These are phyloP conservation scores for Penicillium sp. DNA, from an alignment of 2,329 filamentous ascomycete species.

Conservation along the genomic window DNA sequence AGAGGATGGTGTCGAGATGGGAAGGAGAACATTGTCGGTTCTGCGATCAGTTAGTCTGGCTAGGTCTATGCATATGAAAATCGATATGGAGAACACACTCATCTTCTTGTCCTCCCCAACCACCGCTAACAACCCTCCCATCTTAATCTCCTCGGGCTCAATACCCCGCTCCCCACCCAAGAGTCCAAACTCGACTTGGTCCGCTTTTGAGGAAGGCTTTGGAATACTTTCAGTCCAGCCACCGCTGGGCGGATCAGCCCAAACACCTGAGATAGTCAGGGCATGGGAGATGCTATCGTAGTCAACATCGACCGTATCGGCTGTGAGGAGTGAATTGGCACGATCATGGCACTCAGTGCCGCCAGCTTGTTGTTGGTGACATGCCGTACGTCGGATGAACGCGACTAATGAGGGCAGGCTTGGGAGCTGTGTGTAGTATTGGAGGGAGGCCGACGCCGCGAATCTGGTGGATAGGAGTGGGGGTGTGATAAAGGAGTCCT, in stretches of 20 bases:
- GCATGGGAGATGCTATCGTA: slow-evolving; percentile 71
- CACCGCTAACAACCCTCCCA: slow-evolving; percentile 78
- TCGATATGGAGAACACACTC: slow-evolving; percentile 46
- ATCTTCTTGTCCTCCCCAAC: slow-evolving; percentile 74
- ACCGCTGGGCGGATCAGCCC: slow-evolving; percentile 47
- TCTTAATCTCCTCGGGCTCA: slow-evolving; percentile 73
- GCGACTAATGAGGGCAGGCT: slow-evolving; percentile 58
- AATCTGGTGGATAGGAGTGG: slow-evolving; percentile 62
- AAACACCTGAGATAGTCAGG: slow-evolving; percentile 67
- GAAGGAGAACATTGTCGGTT: slow-evolving; percentile 80
- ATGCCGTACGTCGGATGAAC: slow-evolving; percentile 59
- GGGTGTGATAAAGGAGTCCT: slow-evolving; percentile 66
- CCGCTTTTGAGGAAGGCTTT: slow-evolving; percentile 33
- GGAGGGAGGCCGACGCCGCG: slow-evolving; percentile 64
- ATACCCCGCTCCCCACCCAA: slow-evolving; percentile 63
- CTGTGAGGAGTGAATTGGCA: slow-evolving; percentile 54
- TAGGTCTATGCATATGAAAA: neutral
- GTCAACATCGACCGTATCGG: slow-evolving; percentile 74
- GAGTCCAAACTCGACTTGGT: slow-evolving; percentile 79
- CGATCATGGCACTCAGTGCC: slow-evolving; percentile 54
- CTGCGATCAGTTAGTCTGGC: slow-evolving; percentile 41
- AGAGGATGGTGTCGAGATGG: slow-evolving; percentile 74
- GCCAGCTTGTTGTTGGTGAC: slow-evolving; percentile 45
- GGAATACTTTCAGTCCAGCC: slow-evolving; percentile 54
- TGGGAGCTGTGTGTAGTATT: slow-evolving; percentile 71